Evolutionary conservation across 768 basidiomycete genomes (phyloP).

Genomic region (Pleurotus eryngii): DNA sequence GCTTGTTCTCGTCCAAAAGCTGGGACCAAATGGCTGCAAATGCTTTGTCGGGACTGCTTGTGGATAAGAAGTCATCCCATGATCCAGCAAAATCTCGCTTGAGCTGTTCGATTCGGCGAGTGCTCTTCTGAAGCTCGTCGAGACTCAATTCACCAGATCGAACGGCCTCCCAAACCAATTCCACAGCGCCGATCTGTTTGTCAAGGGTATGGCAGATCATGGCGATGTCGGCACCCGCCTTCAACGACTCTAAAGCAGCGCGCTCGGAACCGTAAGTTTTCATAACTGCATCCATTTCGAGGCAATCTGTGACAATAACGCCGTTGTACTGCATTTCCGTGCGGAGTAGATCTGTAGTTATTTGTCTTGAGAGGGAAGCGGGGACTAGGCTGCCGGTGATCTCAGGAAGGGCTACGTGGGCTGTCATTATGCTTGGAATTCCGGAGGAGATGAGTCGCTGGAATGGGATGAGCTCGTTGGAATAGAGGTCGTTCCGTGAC

Average conservation of each 20-base stretch:
- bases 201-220: slow-evolving; percentile 70
- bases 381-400: slow-evolving; percentile 54
- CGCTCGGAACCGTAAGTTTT: slow-evolving; percentile 44
- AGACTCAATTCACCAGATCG: slow-evolving; percentile 36
- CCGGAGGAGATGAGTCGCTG: slow-evolving; percentile 34
- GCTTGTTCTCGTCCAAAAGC: slow-evolving; percentile 35
- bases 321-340: slow-evolving; percentile 50
- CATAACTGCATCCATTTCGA: slow-evolving; percentile 74
- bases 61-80: slow-evolving; percentile 37
- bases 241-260: slow-evolving; percentile 54
- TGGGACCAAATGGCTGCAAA: slow-evolving; percentile 24
- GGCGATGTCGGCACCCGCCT: slow-evolving; percentile 66
- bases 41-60: slow-evolving; percentile 17
- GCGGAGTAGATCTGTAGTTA: slow-evolving; percentile 53
- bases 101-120: slow-evolving; percentile 41
- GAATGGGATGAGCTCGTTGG: slow-evolving; percentile 61
- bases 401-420: slow-evolving; percentile 67
- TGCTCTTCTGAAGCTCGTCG: slow-evolving; percentile 38
- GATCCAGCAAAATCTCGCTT: slow-evolving; percentile 48
- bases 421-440: slow-evolving; percentile 65
- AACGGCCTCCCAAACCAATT: slow-evolving; percentile 50
- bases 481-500: slow-evolving; percentile 33
- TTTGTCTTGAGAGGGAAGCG: slow-evolving; percentile 50
- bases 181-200: slow-evolving; percentile 51
- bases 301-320: slow-evolving; percentile 68